Evolutionary conservation across 139 green algal species (phyloP).

Genomic region (Picochlorum sp.): DNA sequence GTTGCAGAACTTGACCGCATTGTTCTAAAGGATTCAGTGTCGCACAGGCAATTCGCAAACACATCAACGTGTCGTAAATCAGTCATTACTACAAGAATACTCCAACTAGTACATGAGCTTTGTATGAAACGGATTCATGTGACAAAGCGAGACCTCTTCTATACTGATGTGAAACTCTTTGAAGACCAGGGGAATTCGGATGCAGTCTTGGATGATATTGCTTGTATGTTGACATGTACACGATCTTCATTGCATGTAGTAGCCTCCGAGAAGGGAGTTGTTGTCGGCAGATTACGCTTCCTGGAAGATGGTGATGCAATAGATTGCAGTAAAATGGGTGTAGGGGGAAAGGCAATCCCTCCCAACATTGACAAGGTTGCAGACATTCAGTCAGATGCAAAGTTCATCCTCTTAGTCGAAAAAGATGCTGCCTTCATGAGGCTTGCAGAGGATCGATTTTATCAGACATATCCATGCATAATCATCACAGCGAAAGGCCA

Average conservation of each 20-base stretch:
- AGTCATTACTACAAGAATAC: slow-evolving; percentile 79
- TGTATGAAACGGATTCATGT: slow-evolving; percentile 39
- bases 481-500: slow-evolving; percentile 97
- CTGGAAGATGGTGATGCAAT: slow-evolving; percentile 87
- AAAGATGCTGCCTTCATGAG: slow-evolving; percentile 97
- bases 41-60: slow-evolving; percentile 65
- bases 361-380: slow-evolving; percentile 89
- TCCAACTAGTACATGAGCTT: slow-evolving; percentile 68
- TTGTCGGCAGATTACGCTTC: slow-evolving; percentile 83
- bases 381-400: slow-evolving; percentile 65
- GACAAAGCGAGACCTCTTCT: slow-evolving; percentile 71
- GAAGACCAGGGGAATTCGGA: slow-evolving; percentile 80
- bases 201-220: slow-evolving; percentile 81
- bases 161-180: slow-evolving; percentile 98
- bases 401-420: slow-evolving; percentile 95
- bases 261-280: slow-evolving; percentile 92
- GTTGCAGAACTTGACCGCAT: slow-evolving; percentile 86
- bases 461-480: slow-evolving; percentile 94
- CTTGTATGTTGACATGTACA: slow-evolving; percentile 94
- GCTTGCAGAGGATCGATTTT: slow-evolving; percentile 91
- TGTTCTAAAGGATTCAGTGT: slow-evolving; percentile 68
- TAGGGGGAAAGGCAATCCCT: slow-evolving; percentile 94
- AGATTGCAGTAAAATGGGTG: slow-evolving; percentile 87
- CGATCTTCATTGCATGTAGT: slow-evolving; percentile 83
- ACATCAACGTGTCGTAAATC: slow-evolving; percentile 63